Conservation (phyloP, 352 stramenopile species). For the Plasmopara viticola region DNA sequence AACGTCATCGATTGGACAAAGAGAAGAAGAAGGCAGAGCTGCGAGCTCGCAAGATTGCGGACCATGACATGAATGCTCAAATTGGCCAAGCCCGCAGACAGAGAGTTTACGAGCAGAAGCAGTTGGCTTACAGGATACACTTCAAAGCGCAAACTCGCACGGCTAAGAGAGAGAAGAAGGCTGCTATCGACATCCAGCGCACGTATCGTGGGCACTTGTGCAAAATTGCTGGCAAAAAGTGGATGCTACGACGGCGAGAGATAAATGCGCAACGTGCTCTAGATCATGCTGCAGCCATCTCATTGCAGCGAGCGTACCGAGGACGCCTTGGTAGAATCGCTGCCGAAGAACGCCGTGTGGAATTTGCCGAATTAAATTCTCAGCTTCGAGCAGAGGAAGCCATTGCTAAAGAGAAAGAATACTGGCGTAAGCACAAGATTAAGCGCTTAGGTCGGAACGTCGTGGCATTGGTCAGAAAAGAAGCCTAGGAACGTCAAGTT, state of each 20-base stretch:
- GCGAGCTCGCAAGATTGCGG: constrained; percentile 29
- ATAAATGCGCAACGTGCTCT: constrained; percentile 79
- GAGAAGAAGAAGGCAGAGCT: constrained; percentile 38
- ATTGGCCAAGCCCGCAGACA: constrained; percentile 50
- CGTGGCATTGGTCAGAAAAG: constrained; percentile 54
- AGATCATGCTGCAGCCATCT: constrained; percentile 68
- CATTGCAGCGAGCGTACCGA: constrained; percentile 82
- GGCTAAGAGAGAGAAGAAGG: constrained; percentile 46
- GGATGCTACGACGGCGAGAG: constrained; percentile 77
- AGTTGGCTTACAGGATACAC: constrained; percentile 47
- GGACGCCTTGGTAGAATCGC: constrained; percentile 76
- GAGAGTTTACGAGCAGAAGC: constrained; percentile 61
- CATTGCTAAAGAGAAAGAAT: constrained; percentile 83
- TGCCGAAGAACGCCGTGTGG: constrained; percentile 79
- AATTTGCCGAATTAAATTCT: constrained; percentile 92
- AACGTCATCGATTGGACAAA: constrained; percentile 47
- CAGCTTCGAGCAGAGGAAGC: constrained; percentile 87
- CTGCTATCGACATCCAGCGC: constrained; percentile 60
- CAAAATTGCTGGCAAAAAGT: constrained; percentile 72
- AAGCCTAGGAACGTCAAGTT: constrained; percentile 29
- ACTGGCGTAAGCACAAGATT: constrained; percentile 52
- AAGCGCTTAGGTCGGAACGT: constrained; percentile 49
- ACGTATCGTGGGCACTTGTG: constrained; percentile 76
- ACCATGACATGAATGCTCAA: constrained; percentile 57
- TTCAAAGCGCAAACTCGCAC: constrained; percentile 60